These are phyloP conservation scores for Helotiales sp. DNA, from an alignment of 2,329 filamentous ascomycete genomes.

Conservation along the genomic window DNA sequence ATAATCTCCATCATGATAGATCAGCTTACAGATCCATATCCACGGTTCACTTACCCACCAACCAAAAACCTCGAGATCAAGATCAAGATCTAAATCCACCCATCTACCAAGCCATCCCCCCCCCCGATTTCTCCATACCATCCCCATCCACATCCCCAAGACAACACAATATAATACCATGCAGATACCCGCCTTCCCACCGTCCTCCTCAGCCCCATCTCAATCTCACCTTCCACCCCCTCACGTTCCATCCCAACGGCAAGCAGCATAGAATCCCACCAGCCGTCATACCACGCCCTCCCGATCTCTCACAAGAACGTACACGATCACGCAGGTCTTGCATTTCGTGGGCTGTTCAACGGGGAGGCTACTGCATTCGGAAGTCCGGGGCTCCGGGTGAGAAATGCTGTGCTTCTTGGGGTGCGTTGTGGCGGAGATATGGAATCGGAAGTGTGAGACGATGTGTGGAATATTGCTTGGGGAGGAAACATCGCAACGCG, in stretches of 20 bases:
- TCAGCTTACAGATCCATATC: not conserved
- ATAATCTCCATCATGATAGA: not conserved
- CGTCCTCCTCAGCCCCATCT: not conserved
- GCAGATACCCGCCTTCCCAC: not conserved
- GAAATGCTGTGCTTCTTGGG: too few relatives aligned
- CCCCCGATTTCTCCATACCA: not conserved
- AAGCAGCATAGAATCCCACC: not conserved
- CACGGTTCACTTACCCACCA: not conserved
- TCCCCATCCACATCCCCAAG: not conserved
- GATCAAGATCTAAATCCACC: not conserved
- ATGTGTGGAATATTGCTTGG: not conserved
- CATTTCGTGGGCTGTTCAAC: not conserved
- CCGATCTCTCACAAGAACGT: not conserved
- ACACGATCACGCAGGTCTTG: conserved; percentile 10
- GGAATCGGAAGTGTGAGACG: not conserved
- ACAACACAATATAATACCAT: not conserved
- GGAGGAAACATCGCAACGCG: too few relatives aligned
- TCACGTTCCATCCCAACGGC: conserved; percentile 3
- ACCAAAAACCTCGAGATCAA: not conserved
- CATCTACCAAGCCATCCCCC: not conserved
- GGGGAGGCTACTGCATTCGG: not conserved
- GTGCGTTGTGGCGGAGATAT: too few relatives aligned
- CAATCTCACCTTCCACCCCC: not conserved
- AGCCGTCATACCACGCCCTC: not conserved
- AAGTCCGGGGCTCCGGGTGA: not conserved